A percentile compares a stretch with the other conserved stretches of the same genome.
Conservation (phyloP, 768 basidiomycete genomes). For the Dictyophora rubrovolvata region DNA sequence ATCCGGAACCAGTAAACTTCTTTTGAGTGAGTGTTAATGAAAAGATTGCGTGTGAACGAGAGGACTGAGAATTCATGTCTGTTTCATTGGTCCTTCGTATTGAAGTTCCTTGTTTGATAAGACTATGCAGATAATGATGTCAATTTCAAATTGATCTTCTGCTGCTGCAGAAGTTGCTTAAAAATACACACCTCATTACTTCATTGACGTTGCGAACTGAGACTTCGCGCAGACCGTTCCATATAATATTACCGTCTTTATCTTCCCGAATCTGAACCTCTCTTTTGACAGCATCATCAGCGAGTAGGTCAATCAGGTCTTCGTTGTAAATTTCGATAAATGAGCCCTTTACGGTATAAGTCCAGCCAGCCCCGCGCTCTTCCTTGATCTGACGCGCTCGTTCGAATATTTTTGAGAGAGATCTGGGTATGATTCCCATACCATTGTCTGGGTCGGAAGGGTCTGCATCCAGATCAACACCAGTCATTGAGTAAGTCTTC, state of each 20-base stretch:
- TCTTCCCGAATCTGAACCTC: conserved; percentile 96
- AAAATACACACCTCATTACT: conserved; percentile 76
- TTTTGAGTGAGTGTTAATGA: conserved; percentile 90
- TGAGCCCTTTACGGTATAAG: conserved; percentile 71
- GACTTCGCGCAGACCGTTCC: conserved; percentile 91
- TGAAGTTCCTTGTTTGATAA: conserved; percentile 81
- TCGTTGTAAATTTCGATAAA: conserved; percentile 99
- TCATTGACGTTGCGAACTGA: conserved; percentile 74
- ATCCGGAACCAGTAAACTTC: conserved; percentile 63
- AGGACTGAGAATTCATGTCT: conserved; percentile 97
- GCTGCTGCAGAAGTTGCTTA: not conserved
- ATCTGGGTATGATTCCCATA: conserved; percentile 94
- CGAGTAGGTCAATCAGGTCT: conserved; percentile 90
- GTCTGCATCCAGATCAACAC: conserved; percentile 81
- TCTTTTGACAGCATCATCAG: conserved; percentile 32
- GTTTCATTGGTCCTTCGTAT: conserved; percentile 94
- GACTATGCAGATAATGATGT: conserved; percentile 32
- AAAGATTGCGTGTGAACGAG: conserved; percentile 98
- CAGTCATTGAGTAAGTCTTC: conserved; percentile 98
- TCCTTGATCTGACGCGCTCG: conserved; percentile 67
- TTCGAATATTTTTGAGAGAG: conserved; percentile 81
- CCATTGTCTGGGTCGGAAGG: conserved; percentile 70
- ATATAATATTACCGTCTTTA: conserved; percentile 92
- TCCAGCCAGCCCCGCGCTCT: conserved; percentile 68
- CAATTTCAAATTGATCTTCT: conserved; percentile 1